Base-by-base conservation (phyloP, 2,329 filamentous ascomycete species). In the Didymella exigua region DNA sequence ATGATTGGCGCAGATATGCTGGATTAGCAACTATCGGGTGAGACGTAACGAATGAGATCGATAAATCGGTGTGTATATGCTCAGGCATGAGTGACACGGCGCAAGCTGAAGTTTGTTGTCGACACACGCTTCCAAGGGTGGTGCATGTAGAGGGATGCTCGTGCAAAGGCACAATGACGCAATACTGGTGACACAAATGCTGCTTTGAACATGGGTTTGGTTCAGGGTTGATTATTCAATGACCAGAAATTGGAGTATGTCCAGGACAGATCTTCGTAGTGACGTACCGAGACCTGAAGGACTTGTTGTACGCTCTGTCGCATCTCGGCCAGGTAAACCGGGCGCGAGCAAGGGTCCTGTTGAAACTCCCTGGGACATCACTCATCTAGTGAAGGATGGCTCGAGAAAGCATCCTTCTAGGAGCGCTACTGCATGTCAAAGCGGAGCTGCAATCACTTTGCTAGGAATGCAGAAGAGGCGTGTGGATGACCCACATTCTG, bases 101-200 rank as follows among this genome's bases (percentile, higher is more conserved):
- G 52, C 24, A 49, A 45, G 46, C 16, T 34, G 27, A 38, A n/a
- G 34, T 44, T 41, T 36, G 30, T 30, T 41, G 33, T 48, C 19
- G 14, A 38, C 36, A 23, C 30, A 29, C 24, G 26, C 33, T 37
- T 26, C 27, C 18, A 42, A 19, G 34, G 34, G 23, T 41, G 21
- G 29, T 49, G 40, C 40, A 29, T 36, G 11, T 19, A 29, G 40
- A 49, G 23, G 18, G 18, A 45, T 24, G 52, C 52, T 55, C 52
- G 34, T 46, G 52, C 52, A 18, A 49, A 41, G 27, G 37, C 18
- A n/a, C 16, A 24, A 16, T 55, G 52, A 49, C 52, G 52, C 46
- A 46, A 41, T 14, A 8, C 30, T 31, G 34, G 50, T 55, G 14
- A 42, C 46, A 49, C 52, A 37, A 31, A 19, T 14, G 36, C 29